These are phyloP conservation scores for Pholiota conissans DNA, from an alignment of 768 basidiomycete genomes.

Conservation along the genomic window DNA sequence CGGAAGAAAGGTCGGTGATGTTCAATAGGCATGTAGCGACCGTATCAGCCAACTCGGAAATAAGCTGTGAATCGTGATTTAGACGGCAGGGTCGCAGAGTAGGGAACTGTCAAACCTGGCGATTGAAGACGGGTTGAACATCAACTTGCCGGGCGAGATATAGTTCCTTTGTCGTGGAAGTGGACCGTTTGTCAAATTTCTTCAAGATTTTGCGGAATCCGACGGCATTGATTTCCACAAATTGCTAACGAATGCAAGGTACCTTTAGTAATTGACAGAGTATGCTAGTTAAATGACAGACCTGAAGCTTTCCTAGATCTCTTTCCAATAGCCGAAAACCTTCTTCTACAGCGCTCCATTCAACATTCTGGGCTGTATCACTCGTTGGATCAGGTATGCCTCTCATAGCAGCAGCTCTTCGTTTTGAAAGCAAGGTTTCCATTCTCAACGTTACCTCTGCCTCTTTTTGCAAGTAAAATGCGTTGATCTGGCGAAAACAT, in stretches of 20 bases:
- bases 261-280: background rate
- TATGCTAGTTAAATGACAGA: conserved; percentile 27
- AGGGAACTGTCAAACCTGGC: conserved; percentile 61
- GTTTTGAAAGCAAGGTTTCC: conserved; percentile 90
- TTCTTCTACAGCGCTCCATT: conserved; percentile 96
- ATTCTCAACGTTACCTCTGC: conserved; percentile 90
- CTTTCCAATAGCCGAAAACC: conserved; percentile 93
- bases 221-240: conserved; percentile 95
- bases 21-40: conserved; percentile 83
- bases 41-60: conserved; percentile 92
- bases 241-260: conserved; percentile 60
- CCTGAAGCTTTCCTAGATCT: conserved; percentile 94
- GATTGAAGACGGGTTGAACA: conserved; percentile 97
- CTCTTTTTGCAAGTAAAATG: conserved; percentile 97
- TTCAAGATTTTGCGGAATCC: conserved; percentile 98
- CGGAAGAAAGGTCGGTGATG: conserved; percentile 72
- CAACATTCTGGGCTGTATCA: conserved; percentile 64
- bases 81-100: conserved; percentile 1
- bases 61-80: conserved; percentile 55
- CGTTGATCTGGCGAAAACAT: conserved; percentile 73
- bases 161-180: conserved; percentile 92
- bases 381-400: conserved; percentile 69
- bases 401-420: conserved; percentile 77
- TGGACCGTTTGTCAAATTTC: conserved; percentile 98
- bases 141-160: conserved; percentile 97